Base-by-base conservation (phyloP, 148 eudicot species). In the Salicornia ramosissima region DNA sequence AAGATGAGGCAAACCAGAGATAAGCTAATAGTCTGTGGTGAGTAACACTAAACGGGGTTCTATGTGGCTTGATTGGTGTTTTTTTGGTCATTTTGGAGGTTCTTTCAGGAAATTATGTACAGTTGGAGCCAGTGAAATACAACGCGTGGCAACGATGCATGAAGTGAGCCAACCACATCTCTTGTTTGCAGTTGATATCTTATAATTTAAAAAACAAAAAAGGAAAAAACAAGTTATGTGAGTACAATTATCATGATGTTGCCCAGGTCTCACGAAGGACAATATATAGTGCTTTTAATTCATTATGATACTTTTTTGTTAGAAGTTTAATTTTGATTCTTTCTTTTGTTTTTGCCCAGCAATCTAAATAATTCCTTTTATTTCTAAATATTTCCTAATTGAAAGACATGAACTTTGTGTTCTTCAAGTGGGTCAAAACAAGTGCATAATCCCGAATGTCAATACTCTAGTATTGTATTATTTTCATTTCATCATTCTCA, bases 221-320 rank as follows among this genome's bases (percentile, higher is more conserved):
- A n/a, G n/a, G n/a, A n/a, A n/a, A n/a, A n/a, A n/a, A n/a, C n/a
- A n/a, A n/a, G 69, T 46, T 46, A 61, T 50, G 68, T 77, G 51
- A 72, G 69, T 60, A 72, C 70, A 68, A 59, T 54, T 52, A 60
- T 56, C 76, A 72, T 61, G 52, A 72, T 72, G 80, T 53, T 73
- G 54, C 46, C 46, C 46, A 10, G 54, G 57, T 68, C 69, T 53
- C 25, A 42, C 64, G 31, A 30, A 73, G 71, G 60, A 62, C 51
- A 60, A 61, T 72, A 67, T 36, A 51, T 43, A 72, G 73, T 77
- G 73, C 25, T 77, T 77, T 43, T 52, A 29, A 67, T 71, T 72
- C 76, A 72, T 67, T 64, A 58, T 77, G 34, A 77, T 59, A 58
- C 51, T 52, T 71, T 77, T 59, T 72, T 51, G 70, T 61, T 56